These are phyloP conservation scores for Linderniella brevidens DNA, from an alignment of 257 asterid genomes.

Conservation along the genomic window DNA sequence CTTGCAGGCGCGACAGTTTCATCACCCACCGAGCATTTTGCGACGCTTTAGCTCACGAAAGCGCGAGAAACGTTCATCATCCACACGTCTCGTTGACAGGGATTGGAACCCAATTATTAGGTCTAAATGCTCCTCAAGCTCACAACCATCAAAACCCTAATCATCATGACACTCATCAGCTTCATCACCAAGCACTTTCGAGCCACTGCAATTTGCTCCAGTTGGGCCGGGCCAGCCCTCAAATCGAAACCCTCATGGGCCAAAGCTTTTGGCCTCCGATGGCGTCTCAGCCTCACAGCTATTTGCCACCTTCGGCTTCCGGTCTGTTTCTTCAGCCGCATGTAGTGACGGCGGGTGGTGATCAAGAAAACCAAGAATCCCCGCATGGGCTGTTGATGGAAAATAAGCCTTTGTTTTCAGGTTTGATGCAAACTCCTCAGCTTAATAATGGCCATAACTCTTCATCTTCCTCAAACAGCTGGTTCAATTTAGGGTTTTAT, in stretches of 20 bases:
- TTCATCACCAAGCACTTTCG: constrained; percentile 10
- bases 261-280: not conserved
- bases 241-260: constrained; percentile 25
- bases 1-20: constrained; percentile 58
- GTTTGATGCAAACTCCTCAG: constrained; percentile 50
- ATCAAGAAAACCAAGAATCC: constrained; percentile 19
- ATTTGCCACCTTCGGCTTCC: too few species aligned
- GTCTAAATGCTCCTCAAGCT: constrained; percentile 19
- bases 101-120: constrained; percentile 35
- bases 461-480: constrained; percentile 16
- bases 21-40: constrained; percentile 81
- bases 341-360: constrained; percentile 4
- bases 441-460: constrained; percentile 23
- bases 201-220: constrained; percentile 29
- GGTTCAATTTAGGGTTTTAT: constrained; percentile 51
- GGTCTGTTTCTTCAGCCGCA: constrained; percentile 6
- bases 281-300: too few species aligned
- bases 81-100: constrained; percentile 20
- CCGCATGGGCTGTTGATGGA: constrained; percentile 19
- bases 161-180: constrained; percentile 11
- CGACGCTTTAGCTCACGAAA: constrained; percentile 73
- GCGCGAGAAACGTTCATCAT: constrained; percentile 34
- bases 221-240: constrained; percentile 16
- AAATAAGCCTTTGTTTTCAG: constrained; percentile 24
- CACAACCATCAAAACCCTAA: constrained; percentile 19